Percentiles rank a stretch among this genome's conserved stretches.
phyloP scores from a whole-genome alignment of 2,329 filamentous ascomycete genomes.

The Lasiodiplodia gonubiensis region DNA sequence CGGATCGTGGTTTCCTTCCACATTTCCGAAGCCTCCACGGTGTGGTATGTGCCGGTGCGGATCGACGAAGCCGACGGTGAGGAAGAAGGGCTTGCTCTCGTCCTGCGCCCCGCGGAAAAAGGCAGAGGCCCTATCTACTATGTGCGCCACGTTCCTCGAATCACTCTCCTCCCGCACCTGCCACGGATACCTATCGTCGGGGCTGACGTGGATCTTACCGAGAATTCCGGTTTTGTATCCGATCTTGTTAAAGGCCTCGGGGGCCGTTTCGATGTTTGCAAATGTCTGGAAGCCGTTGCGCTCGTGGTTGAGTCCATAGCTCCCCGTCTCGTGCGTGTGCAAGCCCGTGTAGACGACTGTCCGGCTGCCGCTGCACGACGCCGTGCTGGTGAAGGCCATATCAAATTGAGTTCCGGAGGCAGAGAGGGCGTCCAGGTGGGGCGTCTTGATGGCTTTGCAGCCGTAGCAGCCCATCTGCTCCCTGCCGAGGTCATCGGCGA shows the following conservation, averaged over 20 bases:
- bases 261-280: slow-evolving; percentile 46
- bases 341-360: slow-evolving; percentile 57
- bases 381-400: slow-evolving; percentile 53
- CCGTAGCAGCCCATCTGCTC: slow-evolving; percentile 47
- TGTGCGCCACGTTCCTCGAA: slow-evolving; percentile 52
- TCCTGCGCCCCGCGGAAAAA: slow-evolving; percentile 48
- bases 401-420: slow-evolving; percentile 45
- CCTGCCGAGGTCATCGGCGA: slow-evolving; percentile 53
- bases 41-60: slow-evolving; percentile 51
- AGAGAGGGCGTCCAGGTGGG: slow-evolving; percentile 51
- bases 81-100: slow-evolving; percentile 47
- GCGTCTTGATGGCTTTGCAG: slow-evolving; percentile 41
- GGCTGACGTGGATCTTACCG: slow-evolving; percentile 58
- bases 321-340: slow-evolving; percentile 57
- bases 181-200: slow-evolving; percentile 51
- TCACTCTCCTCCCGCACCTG: slow-evolving; percentile 48
- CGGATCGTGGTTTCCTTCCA: slow-evolving; percentile 36
- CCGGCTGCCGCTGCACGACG: slow-evolving; percentile 56
- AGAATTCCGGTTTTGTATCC: slow-evolving; percentile 57
- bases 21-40: slow-evolving; percentile 54
- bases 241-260: slow-evolving; percentile 45
- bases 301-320: slow-evolving; percentile 52
- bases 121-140: slow-evolving; percentile 45
- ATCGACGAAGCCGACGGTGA: slow-evolving; percentile 56
- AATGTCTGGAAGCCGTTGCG: slow-evolving; percentile 53